Conservation (phyloP, 1,284 basidiomycete species). For the Rhodotorula mucilaginosa region DNA sequence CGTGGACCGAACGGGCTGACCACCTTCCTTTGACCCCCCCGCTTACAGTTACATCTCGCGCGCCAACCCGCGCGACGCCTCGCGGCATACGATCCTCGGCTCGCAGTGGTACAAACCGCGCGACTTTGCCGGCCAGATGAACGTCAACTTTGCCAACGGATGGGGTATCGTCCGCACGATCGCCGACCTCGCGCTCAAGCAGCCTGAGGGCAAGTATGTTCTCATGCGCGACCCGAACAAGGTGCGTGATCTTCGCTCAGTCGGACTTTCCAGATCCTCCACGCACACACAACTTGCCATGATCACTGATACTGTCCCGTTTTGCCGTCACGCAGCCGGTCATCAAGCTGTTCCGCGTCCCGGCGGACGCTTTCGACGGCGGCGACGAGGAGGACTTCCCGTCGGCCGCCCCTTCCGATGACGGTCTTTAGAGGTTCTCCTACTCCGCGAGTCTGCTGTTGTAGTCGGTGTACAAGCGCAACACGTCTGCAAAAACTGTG, state of each 20-base stretch:
- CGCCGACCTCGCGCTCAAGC: constrained; percentile 86
- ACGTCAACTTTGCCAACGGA: constrained; percentile 90
- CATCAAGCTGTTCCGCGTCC: constrained; percentile 89
- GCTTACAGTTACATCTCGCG: constrained; percentile 69
- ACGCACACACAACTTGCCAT: too few species aligned
- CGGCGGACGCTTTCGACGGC: constrained; percentile 70
- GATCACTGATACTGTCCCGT: too few species aligned
- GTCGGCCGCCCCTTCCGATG: constrained; percentile 18
- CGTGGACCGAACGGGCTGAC: not conserved
- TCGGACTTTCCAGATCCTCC: not conserved
- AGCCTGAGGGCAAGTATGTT: constrained; percentile 94
- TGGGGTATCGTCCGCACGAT: constrained; percentile 98
- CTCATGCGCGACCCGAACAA: constrained; percentile 94
- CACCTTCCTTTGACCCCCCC: not conserved
- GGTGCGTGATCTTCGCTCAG: constrained; percentile 57
- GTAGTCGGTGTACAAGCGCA: not conserved
- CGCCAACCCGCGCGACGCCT: constrained; percentile 87
- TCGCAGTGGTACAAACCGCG: constrained; percentile 91
- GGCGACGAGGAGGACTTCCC: constrained; percentile 53
- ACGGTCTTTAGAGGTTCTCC: constrained; percentile 5
- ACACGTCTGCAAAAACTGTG: not conserved
- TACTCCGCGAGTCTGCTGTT: not conserved
- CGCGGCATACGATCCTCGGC: constrained; percentile 91
- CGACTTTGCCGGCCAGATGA: constrained; percentile 93
- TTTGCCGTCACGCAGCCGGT: constrained; percentile 62